Evolutionary conservation across 495 filamentous ascomycete species (phyloP), one percentile per base, ranked within the genome.

Genomic region (Xylaria nigripes): DNA sequence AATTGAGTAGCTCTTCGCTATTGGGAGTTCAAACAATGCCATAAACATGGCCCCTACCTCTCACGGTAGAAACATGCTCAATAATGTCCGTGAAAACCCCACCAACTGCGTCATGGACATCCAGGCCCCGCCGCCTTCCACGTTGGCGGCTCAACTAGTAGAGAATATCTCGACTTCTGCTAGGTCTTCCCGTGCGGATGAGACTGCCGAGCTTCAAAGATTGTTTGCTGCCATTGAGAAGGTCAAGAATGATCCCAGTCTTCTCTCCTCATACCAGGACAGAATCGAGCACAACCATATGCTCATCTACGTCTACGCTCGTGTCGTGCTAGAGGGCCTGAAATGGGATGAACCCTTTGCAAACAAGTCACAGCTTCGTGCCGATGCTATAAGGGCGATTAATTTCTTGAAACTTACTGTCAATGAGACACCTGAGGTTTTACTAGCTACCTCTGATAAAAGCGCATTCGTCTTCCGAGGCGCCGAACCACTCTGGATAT

Each of bases 271-370:
- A n/a, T 50, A 76, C 6, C 81, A 85, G 54, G 82, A 87, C 48
- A 82, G 84, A 55, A 68, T 87, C 45, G 77, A 82, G 7, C 80
- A 90, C 64, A 89, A 92, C 57, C 83, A 87, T 64, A 85, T 87
- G 68, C 76, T 97, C 22, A 84, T 97, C 30, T 85, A 83, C 58
- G 85, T 95, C 55, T 85, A 94, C 58, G 77, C 87, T 46, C 82
- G 87, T 61, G 88, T 89, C 42, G 86, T 91, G 19, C 69, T 98
- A 2, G 87, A 87, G 51, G 73, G 74, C 32, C 74, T 85, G 4
- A 68, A 64, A 19, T 72, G 75, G 55, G 76, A 86, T 58, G 79
- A 86, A 55, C 79, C 83, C 18, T 86, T 87, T 60, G 72, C 73
- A 25, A 67, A 79, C 47, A 67, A 58, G 6, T 70, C 70, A 6